Base-by-base conservation (phyloP, 306 rosid species). In the Sphenostylis stenocarpa region DNA sequence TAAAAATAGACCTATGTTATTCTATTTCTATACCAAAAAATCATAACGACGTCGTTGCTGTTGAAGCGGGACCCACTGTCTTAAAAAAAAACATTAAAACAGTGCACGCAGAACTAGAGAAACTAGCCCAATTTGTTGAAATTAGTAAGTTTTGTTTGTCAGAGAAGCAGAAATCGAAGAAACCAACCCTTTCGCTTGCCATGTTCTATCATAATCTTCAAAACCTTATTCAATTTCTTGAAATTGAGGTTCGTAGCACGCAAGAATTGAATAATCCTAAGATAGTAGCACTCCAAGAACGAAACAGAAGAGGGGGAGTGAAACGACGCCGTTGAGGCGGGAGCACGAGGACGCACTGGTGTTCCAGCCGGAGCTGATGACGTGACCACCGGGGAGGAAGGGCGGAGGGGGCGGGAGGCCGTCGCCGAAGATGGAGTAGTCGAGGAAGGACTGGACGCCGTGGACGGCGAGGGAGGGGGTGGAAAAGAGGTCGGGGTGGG, bases 401-500 rank as follows among this genome's bases (percentile, higher is more conserved):
- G 83, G 83, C 0, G 79, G 61, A 0, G 57, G 9, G 0, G 48
- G 39, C 1, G 85, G 64, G 39, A 44, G 11, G 0, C 66, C 23
- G 5, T 79, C 83, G 13, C 84, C 78, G 3, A 88, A 89, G 26
- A 48, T 45, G 1, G 90, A 69, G 85, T 87, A 90, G 23, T 93
- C 84, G 7, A 93, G 91, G 19, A 93, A 7, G 0, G 33, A 1
- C 0, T 63, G 66, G 29, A 93, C 43, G 20, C 85, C 94, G 24
- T 93, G 97, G 39, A 93, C 90, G 14, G 80, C 81, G 43, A 90
- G 11, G 21, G 80, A 49, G 5, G 79, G n/a, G 6, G 90, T 82
- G 73, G 56, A 11, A 65, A 82, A 90, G 52, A 89, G 80, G 70
- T 90, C 88, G 0, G 94, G 93, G 41, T 74, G 88, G 13, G 87